Conservation (phyloP, 441 rosid genomes). For the Pelargonium exstipulatum region DNA sequence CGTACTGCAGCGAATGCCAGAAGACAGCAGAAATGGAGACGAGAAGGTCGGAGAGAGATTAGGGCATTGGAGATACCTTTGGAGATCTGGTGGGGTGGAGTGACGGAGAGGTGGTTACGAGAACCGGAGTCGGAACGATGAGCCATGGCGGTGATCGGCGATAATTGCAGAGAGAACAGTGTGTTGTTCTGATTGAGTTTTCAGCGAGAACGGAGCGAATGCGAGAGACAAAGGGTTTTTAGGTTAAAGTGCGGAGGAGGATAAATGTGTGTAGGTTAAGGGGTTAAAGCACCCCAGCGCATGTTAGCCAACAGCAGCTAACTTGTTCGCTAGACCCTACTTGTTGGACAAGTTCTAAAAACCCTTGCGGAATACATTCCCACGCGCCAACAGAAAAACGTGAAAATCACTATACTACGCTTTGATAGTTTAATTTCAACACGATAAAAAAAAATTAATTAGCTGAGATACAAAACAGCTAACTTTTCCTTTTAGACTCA, state of each 20-base stretch:
- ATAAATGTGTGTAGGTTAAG: conserved; percentile 5
- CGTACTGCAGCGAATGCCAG: not conserved
- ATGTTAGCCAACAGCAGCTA: not conserved
- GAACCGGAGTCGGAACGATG: conserved; percentile 48
- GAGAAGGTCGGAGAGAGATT: not conserved
- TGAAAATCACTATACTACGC: not conserved
- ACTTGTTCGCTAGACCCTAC: not conserved
- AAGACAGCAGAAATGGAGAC: not conserved
- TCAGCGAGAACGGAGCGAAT: not conserved
- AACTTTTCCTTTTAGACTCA: no score
- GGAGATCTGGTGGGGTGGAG: conserved; percentile 79
- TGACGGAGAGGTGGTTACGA: conserved; percentile 54
- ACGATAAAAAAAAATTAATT: no score
- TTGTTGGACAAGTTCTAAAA: not conserved
- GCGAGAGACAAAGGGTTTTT: conserved; percentile 9
- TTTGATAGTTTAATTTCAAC: no score
- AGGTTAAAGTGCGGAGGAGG: conserved; percentile 9
- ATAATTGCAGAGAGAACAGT: conserved; percentile 23
- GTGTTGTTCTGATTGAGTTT: not conserved
- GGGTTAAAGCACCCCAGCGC: conserved; percentile 3
- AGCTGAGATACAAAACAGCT: no score
- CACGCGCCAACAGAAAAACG: not conserved
- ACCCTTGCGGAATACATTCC: not conserved
- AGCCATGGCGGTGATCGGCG: conserved; percentile 72
- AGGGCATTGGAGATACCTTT: conserved; percentile 43